Evolutionary conservation across 208 protist genomes (phyloP).

Genomic region (Blastocrithidia nonstop): DNA sequence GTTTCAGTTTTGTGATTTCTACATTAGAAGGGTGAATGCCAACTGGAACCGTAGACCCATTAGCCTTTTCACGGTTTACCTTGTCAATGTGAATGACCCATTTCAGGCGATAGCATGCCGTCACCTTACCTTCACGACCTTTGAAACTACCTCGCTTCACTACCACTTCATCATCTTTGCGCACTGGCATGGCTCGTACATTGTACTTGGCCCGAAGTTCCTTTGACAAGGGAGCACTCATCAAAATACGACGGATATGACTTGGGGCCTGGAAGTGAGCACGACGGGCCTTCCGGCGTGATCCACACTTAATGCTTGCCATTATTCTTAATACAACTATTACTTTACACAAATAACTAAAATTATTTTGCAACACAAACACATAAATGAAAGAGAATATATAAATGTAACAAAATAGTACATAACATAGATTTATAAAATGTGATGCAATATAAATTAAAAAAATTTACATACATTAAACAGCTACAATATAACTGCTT

Average conservation of each 20-base stretch:
- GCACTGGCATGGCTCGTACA: slow-evolving; percentile 96
- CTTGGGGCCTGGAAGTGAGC: slow-evolving; percentile 98
- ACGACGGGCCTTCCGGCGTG: slow-evolving; percentile 95
- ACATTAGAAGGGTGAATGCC: slow-evolving; percentile 98
- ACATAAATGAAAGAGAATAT: too few species aligned
- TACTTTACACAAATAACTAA: too few species aligned
- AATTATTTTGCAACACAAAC: slow-evolving; percentile 5
- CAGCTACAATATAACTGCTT: too few species aligned
- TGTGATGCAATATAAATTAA: too few species aligned
- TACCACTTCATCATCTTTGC: slow-evolving; percentile 98
- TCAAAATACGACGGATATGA: slow-evolving; percentile 91
- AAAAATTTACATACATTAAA: too few species aligned
- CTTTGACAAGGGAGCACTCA: slow-evolving; percentile 97
- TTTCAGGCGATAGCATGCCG: slow-evolving; percentile 95
- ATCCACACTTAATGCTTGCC: slow-evolving; percentile 79
- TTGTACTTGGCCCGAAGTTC: slow-evolving; percentile 98
- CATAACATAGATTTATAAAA: too few species aligned
- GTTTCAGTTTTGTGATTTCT: slow-evolving; percentile 98
- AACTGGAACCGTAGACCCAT: slow-evolving; percentile 86
- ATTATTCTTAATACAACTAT: too few species aligned
- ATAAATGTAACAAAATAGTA: too few species aligned
- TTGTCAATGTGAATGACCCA: slow-evolving; percentile 99
- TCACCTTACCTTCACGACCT: slow-evolving; percentile 94
- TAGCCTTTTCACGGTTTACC: slow-evolving; percentile 94
- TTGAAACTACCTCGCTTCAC: slow-evolving; percentile 94